These are phyloP conservation scores for Stropharia rugosoannulata DNA, from an alignment of 768 basidiomycete genomes.

Conservation along the genomic window DNA sequence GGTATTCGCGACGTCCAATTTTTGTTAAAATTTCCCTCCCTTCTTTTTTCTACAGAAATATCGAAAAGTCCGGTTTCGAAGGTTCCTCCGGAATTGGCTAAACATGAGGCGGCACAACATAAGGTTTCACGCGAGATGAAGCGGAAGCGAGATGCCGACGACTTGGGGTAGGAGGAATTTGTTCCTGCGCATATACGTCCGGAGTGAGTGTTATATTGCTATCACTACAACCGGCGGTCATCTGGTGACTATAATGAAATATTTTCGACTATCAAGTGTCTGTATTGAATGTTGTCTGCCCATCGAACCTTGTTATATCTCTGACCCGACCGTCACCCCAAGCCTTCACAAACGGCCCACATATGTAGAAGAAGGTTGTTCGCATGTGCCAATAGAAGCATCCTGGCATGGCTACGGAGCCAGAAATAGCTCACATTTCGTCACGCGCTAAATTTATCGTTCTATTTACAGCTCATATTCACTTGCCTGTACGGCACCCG, in stretches of 20 bases:
- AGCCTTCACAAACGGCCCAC: background rate
- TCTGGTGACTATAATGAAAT: no score
- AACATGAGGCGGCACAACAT: conserved; percentile 90
- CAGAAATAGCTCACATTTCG: background rate
- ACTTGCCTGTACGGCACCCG: background rate
- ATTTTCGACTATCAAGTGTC: no score
- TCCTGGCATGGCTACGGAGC: background rate
- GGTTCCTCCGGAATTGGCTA: conserved; percentile 82
- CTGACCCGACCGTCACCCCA: background rate
- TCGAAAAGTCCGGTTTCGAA: conserved; percentile 93
- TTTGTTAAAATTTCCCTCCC: conserved; percentile 4
- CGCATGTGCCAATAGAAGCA: background rate
- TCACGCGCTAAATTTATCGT: background rate
- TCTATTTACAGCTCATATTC: background rate
- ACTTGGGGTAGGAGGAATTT: conserved; percentile 43
- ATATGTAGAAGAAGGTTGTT: background rate
- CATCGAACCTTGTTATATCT: background rate
- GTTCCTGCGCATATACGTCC: background rate
- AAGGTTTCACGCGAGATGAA: conserved; percentile 94
- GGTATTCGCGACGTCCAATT: background rate
- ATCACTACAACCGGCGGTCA: no score
- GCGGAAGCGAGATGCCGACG: conserved; percentile 84
- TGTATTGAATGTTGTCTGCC: no score
- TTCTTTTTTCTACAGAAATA: conserved; percentile 58
- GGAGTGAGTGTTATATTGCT: no score